A percentile compares a stretch with the other conserved stretches of the same genome.
Conservation (phyloP, 495 filamentous ascomycete species). For the Podospora australis region DNA sequence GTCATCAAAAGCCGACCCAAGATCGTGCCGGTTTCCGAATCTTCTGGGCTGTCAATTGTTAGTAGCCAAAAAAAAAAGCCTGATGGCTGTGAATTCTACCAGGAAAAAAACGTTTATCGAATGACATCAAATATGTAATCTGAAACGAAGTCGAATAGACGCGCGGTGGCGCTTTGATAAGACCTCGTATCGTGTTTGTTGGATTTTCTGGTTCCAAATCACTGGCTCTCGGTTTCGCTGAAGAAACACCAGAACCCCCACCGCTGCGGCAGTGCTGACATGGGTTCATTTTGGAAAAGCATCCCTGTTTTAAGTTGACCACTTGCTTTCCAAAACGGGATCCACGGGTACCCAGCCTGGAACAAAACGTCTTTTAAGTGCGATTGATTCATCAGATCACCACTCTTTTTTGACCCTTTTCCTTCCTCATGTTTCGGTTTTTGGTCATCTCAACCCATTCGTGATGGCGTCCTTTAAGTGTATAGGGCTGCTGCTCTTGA, state of each 20-base stretch:
- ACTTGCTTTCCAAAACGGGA: not conserved
- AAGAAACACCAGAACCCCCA: conserved; percentile 1
- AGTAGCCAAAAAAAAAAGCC: not conserved
- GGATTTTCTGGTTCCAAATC: not conserved
- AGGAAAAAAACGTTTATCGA: not conserved
- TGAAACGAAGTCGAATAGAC: not conserved
- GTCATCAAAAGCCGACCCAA: conserved; percentile 4
- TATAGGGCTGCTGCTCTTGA: too few relatives aligned
- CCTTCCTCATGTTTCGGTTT: too few relatives aligned
- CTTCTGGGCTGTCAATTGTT: not conserved
- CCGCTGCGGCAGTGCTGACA: conserved; percentile 12
- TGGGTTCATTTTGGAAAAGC: not conserved
- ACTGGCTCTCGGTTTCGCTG: conserved; percentile 2
- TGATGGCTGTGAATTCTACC: not conserved
- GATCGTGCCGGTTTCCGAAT: too few relatives aligned
- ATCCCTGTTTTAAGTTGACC: conserved; percentile 7
- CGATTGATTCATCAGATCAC: too few relatives aligned
- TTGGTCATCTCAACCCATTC: too few relatives aligned
- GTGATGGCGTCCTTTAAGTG: too few relatives aligned
- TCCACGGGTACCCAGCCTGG: not conserved
- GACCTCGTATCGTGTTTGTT: not conserved
- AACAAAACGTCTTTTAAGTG: not conserved
- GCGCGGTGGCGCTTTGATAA: not conserved
- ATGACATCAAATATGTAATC: not conserved
- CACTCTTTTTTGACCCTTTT: too few relatives aligned